Percentiles rank a stretch among this genome's conserved stretches.
These are phyloP conservation scores for Hypomontagnella submonticulosa DNA, from an alignment of 495 filamentous ascomycete species.

Conservation along the genomic window DNA sequence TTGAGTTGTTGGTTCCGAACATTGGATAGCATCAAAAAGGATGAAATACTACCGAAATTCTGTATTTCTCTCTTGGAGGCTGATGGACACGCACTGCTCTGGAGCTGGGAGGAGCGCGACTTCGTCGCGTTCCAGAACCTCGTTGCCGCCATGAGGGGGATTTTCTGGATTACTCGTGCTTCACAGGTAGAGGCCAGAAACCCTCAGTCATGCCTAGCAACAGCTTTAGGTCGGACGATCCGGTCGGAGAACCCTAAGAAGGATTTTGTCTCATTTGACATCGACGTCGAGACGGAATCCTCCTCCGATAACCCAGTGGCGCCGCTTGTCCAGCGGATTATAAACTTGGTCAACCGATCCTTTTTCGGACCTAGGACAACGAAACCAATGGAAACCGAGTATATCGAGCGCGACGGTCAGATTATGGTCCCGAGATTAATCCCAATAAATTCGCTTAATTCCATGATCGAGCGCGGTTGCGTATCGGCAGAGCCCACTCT, in stretches of 20 bases:
- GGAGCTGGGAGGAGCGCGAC: slow-evolving; percentile 38
- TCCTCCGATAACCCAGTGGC: background rate
- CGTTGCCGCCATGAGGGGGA: slow-evolving; percentile 22
- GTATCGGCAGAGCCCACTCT: slow-evolving; percentile 13
- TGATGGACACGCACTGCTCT: slow-evolving; percentile 27
- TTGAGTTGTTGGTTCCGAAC: slow-evolving; percentile 32
- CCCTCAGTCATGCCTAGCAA: slow-evolving; percentile 33
- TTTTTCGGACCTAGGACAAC: slow-evolving; percentile 54
- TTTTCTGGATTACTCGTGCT: slow-evolving; percentile 47
- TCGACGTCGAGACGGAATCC: slow-evolving; percentile 16
- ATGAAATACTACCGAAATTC: slow-evolving; percentile 21
- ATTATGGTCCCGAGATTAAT: slow-evolving; percentile 46
- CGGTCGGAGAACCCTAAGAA: slow-evolving; percentile 47
- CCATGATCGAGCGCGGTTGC: slow-evolving; percentile 39
- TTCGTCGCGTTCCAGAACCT: slow-evolving; percentile 37
- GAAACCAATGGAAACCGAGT: slow-evolving; percentile 41
- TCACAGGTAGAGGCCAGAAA: slow-evolving; percentile 35
- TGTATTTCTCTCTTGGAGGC: slow-evolving; percentile 46
- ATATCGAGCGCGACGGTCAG: slow-evolving; percentile 37
- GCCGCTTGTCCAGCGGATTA: slow-evolving; percentile 48
- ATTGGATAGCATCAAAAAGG: slow-evolving; percentile 10
- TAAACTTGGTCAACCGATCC: slow-evolving; percentile 66
- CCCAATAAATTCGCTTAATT: slow-evolving; percentile 37
- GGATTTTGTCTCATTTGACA: slow-evolving; percentile 42
- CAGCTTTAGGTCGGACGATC: slow-evolving; percentile 45